phyloP scores from a whole-genome alignment of 2,329 filamentous ascomycete species.

The Aspergillus jensenii region DNA sequence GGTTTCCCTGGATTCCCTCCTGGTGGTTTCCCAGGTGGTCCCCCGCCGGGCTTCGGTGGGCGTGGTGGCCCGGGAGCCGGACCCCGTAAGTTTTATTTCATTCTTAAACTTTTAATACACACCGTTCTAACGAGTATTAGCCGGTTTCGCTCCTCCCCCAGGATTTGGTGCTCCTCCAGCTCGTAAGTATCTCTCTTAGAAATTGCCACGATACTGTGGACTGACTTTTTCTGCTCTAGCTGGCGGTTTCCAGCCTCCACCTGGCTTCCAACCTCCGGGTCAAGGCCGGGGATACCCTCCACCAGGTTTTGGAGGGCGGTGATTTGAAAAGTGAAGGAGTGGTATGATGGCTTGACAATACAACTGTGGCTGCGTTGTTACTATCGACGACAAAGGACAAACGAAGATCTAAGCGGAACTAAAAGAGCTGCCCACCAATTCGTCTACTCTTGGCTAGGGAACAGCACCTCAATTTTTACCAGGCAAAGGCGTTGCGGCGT shows the following conservation, averaged over 20 bases:
- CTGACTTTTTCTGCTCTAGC: slow-evolving; percentile 47
- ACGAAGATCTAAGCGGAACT: slow-evolving; percentile 7
- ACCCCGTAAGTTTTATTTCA: slow-evolving; percentile 47
- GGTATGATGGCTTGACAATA: slow-evolving; percentile 22
- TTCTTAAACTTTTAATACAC: not conserved
- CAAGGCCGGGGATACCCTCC: slow-evolving; percentile 54
- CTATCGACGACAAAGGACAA: slow-evolving; percentile 9
- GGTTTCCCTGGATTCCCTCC: slow-evolving; percentile 53
- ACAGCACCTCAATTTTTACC: slow-evolving; percentile 31
- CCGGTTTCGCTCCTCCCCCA: slow-evolving; percentile 49
- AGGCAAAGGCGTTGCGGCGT: slow-evolving; percentile 44
- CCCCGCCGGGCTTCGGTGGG: slow-evolving; percentile 51
- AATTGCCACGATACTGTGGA: slow-evolving; percentile 11
- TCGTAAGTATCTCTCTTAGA: slow-evolving; percentile 40
- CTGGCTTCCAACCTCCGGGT: slow-evolving; percentile 71
- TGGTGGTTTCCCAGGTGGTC: slow-evolving; percentile 54
- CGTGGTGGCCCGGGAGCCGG: slow-evolving; percentile 52
- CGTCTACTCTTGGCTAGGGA: slow-evolving; percentile 20
- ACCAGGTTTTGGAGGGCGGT: slow-evolving; percentile 49
- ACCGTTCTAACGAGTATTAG: slow-evolving; percentile 25
- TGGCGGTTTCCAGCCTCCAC: slow-evolving; percentile 58
- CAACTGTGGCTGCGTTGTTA: slow-evolving; percentile 21
- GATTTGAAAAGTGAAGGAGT: slow-evolving; percentile 24
- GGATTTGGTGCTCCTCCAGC: slow-evolving; percentile 46
- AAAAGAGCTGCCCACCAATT: slow-evolving; percentile 13